Evolutionary conservation across 257 asterid genomes (phyloP).

Genomic region (Jasminum sambac): DNA sequence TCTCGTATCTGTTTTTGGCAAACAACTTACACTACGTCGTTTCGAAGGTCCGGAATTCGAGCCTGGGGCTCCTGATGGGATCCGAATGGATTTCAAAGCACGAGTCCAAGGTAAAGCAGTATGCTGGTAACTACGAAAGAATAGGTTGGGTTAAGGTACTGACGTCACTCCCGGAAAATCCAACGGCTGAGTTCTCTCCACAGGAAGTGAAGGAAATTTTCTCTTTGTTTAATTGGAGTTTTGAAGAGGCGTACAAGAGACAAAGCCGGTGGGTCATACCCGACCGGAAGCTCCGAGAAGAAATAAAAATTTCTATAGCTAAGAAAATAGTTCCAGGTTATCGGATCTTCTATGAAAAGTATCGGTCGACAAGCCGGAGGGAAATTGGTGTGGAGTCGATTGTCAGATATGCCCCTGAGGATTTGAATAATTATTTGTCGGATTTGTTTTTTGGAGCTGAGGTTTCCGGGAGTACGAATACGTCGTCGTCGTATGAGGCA

Average conservation of each 20-base stretch:
- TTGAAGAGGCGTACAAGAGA: constrained; percentile 49
- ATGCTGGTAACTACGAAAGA: constrained; percentile 44
- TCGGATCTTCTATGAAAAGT: constrained; percentile 37
- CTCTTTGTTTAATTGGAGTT: constrained; percentile 39
- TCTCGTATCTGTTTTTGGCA: constrained; percentile 68
- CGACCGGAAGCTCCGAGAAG: constrained; percentile 56
- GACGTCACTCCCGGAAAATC: constrained; percentile 49
- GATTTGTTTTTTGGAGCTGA: constrained; percentile 47
- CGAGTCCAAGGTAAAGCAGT: constrained; percentile 54
- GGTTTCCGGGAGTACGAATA: constrained; percentile 16
- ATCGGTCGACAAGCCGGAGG: constrained; percentile 20
- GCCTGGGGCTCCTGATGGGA: constrained; percentile 57
- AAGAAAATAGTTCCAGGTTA: constrained; percentile 42
- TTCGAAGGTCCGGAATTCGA: constrained; percentile 62
- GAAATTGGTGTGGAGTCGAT: constrained; percentile 36
- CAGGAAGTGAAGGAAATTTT: constrained; percentile 38
- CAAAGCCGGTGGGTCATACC: constrained; percentile 72
- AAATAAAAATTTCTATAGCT: constrained; percentile 42
- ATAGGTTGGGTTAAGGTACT: constrained; percentile 57
- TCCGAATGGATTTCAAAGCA: constrained; percentile 60
- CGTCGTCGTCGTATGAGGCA: constrained; percentile 31
- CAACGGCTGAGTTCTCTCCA: constrained; percentile 41
- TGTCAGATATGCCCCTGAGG: constrained; percentile 80
- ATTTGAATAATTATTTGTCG: constrained; percentile 65
- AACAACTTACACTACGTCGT: constrained; percentile 82